These are phyloP conservation scores for Lachancea waltii DNA, from an alignment of 805 yeast genomes.

Conservation along the genomic window DNA sequence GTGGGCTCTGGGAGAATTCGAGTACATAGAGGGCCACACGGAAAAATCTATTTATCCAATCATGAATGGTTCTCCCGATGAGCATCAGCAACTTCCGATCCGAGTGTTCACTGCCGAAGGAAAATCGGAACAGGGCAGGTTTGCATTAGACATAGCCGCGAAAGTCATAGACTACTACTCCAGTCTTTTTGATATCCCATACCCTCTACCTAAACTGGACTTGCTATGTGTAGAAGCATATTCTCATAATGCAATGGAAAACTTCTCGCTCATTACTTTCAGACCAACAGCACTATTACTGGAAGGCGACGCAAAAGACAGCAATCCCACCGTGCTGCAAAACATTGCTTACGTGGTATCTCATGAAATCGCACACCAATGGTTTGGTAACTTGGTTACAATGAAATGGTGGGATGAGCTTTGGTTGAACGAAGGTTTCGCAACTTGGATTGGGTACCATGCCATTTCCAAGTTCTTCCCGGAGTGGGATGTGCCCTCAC, in stretches of 20 bases:
- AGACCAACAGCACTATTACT: constrained; percentile 52
- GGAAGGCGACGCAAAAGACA: constrained; percentile 12
- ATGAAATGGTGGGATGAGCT: constrained; percentile 94
- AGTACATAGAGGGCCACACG: constrained; percentile 48
- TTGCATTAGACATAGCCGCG: constrained; percentile 59
- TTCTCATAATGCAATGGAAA: constrained; percentile 86
- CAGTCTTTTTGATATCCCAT: constrained; percentile 57
- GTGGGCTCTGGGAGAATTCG: constrained; percentile 62
- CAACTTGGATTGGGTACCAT: constrained; percentile 75
- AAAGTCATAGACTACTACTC: constrained; percentile 61
- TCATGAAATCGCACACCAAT: constrained; percentile 85
- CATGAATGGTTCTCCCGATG: constrained; percentile 11
- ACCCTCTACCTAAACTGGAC: constrained; percentile 78
- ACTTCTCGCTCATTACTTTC: constrained; percentile 77
- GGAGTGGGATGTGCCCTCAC: constrained; percentile 71
- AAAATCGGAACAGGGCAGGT: constrained; percentile 54
- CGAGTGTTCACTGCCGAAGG: constrained; percentile 56
- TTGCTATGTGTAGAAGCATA: constrained; percentile 67
- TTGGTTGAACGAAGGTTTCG: constrained; percentile 83
- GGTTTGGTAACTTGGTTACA: constrained; percentile 86
- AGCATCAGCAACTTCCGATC: constrained; percentile 45
- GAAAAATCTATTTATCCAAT: constrained; percentile 26
- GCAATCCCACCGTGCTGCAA: constrained; percentile 45
- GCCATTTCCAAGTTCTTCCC: constrained; percentile 68
- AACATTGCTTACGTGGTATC: constrained; percentile 77